These are phyloP conservation scores for Aspergillus sp. DNA, from an alignment of 2,329 filamentous ascomycete species.

Conservation along the genomic window DNA sequence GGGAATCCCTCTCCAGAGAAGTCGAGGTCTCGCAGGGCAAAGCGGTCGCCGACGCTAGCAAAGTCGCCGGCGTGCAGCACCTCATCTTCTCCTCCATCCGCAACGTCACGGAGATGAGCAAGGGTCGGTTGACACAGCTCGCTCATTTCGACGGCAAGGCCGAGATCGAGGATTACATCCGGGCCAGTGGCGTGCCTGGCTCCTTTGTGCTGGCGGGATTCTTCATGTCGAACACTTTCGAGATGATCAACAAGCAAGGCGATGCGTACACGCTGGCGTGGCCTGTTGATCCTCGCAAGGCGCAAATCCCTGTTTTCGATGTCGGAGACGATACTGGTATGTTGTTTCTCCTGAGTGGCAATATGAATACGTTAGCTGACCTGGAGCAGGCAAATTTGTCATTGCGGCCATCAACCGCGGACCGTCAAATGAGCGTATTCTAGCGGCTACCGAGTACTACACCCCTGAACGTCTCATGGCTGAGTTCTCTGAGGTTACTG, in stretches of 20 bases:
- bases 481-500: conserved; percentile 41
- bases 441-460: conserved; percentile 44
- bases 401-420: conserved; percentile 38
- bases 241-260: conserved; percentile 29
- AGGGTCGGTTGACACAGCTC: conserved; percentile 35
- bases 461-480: conserved; percentile 42
- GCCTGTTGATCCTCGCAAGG: conserved; percentile 25
- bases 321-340: conserved; percentile 26
- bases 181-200: conserved; percentile 31
- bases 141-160: conserved; percentile 46
- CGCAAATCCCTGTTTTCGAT: conserved; percentile 47
- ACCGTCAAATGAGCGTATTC: conserved; percentile 44
- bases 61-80: conserved; percentile 37
- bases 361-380: not conserved
- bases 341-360: not conserved
- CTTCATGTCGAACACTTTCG: conserved; percentile 45
- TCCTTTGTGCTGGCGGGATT: conserved; percentile 44
- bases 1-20: conserved; percentile 12
- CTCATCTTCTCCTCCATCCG: conserved; percentile 44
- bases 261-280: conserved; percentile 27
- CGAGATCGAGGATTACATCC: conserved; percentile 39
- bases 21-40: conserved; percentile 37
- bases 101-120: conserved; percentile 29
- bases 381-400: conserved; percentile 24
- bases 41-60: conserved; percentile 39